These are phyloP conservation scores for Arthrobotrys iridis DNA, from an alignment of 2,329 filamentous ascomycete species.

Conservation along the genomic window DNA sequence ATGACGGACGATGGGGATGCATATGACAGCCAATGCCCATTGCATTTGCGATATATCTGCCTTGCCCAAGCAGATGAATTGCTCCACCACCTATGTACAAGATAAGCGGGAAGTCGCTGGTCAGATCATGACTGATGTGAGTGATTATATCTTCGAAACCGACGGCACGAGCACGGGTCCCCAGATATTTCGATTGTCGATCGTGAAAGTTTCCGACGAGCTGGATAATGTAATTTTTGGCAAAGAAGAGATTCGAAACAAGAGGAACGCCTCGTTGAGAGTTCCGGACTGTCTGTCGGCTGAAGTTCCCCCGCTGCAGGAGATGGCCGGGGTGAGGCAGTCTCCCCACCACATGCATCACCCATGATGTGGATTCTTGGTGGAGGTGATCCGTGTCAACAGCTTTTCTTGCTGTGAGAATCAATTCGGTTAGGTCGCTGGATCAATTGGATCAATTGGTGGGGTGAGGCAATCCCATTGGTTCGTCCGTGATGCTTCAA, in stretches of 20 bases:
- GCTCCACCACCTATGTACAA: background rate
- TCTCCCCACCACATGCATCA: conserved; percentile 5
- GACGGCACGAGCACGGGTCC: conserved; percentile 38
- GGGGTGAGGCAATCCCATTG: background rate
- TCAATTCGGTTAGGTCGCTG: background rate
- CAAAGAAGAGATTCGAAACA: conserved; percentile 45
- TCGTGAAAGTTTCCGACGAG: conserved; percentile 39
- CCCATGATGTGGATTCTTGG: too few relatives aligned
- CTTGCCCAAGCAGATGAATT: conserved; percentile 6
- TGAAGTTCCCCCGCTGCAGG: conserved; percentile 45
- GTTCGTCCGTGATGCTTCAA: background rate
- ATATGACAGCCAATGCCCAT: background rate
- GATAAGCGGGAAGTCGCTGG: background rate
- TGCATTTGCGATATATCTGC: too few relatives aligned
- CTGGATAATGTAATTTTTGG: conserved; percentile 26
- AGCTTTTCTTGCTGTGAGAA: too few relatives aligned
- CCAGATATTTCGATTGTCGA: conserved; percentile 31
- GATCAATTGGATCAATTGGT: background rate
- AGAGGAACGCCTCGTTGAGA: conserved; percentile 18
- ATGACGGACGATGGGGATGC: background rate
- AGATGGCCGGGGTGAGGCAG: conserved; percentile 7
- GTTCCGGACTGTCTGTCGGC: conserved; percentile 47
- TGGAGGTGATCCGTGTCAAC: too few relatives aligned
- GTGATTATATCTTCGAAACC: conserved; percentile 10
- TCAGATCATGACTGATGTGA: background rate